These are phyloP conservation scores for Colletotrichum lentis DNA, from an alignment of 2,329 filamentous ascomycete species.

Conservation along the genomic window DNA sequence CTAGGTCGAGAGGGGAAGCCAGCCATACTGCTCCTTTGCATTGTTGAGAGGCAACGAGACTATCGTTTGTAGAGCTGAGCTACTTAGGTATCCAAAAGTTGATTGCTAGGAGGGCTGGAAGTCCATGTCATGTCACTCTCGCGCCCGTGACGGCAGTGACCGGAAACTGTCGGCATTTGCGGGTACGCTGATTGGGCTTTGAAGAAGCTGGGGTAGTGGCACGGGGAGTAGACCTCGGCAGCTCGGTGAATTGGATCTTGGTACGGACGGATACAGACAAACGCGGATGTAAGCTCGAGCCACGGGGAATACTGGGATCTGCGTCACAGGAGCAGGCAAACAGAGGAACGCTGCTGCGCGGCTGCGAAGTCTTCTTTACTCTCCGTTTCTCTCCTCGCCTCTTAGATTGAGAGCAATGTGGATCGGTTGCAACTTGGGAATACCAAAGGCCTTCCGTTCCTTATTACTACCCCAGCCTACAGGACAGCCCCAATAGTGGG, in stretches of 20 bases:
- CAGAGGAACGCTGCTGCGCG: not conserved
- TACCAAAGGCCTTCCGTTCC: too few species aligned
- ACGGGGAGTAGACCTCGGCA: constrained; percentile 30
- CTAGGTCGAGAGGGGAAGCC: not conserved
- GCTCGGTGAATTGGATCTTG: constrained; percentile 28
- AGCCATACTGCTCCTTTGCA: constrained; percentile 12
- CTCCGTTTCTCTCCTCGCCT: not conserved
- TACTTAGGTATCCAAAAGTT: constrained; percentile 31
- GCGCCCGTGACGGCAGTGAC: constrained; percentile 7
- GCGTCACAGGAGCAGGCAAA: constrained; percentile 13
- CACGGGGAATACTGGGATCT: not conserved
- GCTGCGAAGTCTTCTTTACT: not conserved
- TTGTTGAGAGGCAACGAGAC: constrained; percentile 5
- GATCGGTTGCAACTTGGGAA: not conserved
- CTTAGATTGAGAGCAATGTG: not conserved
- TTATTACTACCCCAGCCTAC: constrained; percentile 7
- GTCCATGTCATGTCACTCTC: not conserved
- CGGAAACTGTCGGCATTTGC: constrained; percentile 33
- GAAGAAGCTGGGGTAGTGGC: constrained; percentile 17
- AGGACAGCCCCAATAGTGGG: constrained; percentile 24
- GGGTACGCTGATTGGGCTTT: constrained; percentile 23
- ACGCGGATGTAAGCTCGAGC: not conserved
- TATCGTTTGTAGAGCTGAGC: constrained; percentile 26
- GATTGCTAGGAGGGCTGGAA: constrained; percentile 13
- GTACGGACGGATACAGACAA: not conserved